Evolutionary conservation across 345 rosid species (phyloP).

Genomic region (Pugionium cornutum): DNA sequence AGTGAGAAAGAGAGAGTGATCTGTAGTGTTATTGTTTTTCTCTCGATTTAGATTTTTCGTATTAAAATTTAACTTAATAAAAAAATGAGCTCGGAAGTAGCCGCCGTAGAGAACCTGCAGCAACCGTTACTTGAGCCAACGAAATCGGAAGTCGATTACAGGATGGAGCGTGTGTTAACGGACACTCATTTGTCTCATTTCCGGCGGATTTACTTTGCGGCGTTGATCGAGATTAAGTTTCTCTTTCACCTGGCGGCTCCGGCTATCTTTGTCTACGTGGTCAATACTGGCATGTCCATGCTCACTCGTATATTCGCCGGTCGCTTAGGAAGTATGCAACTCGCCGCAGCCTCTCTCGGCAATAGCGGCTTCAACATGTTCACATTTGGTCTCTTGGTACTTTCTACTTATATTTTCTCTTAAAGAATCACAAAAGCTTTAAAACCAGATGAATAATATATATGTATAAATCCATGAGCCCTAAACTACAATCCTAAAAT

Average conservation of each 20-base stretch:
- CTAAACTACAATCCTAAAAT: too few species aligned
- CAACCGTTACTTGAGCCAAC: constrained; percentile 35
- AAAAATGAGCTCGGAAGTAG: constrained; percentile 35
- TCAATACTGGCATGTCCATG: constrained; percentile 55
- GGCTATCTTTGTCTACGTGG: constrained; percentile 56
- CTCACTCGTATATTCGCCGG: constrained; percentile 66
- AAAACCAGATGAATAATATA: too few species aligned
- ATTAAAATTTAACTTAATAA: too few species aligned
- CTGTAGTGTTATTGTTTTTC: too few species aligned
- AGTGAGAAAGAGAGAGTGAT: too few species aligned
- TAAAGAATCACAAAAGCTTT: too few species aligned
- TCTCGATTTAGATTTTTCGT: too few species aligned
- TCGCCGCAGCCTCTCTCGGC: constrained; percentile 62
- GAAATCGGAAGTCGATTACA: constrained; percentile 40
- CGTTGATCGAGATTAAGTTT: constrained; percentile 51
- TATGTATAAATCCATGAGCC: too few species aligned
- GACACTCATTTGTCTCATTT: constrained; percentile 40
- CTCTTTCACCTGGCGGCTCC: constrained; percentile 59
- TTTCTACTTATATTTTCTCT: background rate
- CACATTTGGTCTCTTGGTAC: constrained; percentile 56
- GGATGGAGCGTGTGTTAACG: constrained; percentile 53
- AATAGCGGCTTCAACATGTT: constrained; percentile 58
- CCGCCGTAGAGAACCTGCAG: constrained; percentile 24
- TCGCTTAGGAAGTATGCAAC: constrained; percentile 64
- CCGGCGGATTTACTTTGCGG: constrained; percentile 45